Base-by-base conservation (phyloP, 176 grass and related monocot species). In the Luzula sylvatica region DNA sequence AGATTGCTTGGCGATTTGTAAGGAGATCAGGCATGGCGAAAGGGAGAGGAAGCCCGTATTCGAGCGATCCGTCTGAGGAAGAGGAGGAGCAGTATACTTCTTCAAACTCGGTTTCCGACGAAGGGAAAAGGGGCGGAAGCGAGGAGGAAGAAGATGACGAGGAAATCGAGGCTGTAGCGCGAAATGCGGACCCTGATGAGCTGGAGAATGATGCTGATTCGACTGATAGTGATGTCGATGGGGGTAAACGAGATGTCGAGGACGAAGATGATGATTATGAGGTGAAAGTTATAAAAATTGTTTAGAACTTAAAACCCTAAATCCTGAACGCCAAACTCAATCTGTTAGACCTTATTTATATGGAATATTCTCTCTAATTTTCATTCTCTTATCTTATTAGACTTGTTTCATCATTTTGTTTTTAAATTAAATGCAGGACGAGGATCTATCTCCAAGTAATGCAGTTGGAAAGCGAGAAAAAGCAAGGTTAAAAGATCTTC, bases 401-500 rank as follows among this genome's bases (percentile, higher is more conserved):
- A 21, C 20, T 46, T 20, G n/a, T 27, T 61, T 63, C 42, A 48
- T 63, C 8, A 63, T 19, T 8, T 9, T 32, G 23, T 19, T 4
- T 38, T 19, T 11, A 9, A n/a, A n/a, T n/a, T n/a, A n/a, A n/a
- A 47, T 42, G 40, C 72, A 94, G 88, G 46, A 19, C 41, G 72
- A 76, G 27, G 53, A 52, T 27, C 41, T 55, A 28, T 38, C 50
- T 6, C 47, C 55, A 53, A 76, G 50, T 56, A 32, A 11, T 52
- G 65, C 56, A 20, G 72, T 94, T 46, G 76, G 88, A 16, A 87
- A 87, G 76, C 72, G 69, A 25, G 88, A 94, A 66, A 65, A 64
- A 66, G 72, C 69, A 53, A 94, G 79, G 69, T 52, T 94, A 18
- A 76, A 65, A 54, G 72, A 94, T 38, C 60, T 94, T 13, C 75